A percentile compares a stretch with the other conserved stretches of the same genome.
Conservation (phyloP, 1,139 yeast genomes). For the Diutina mesorugosa region DNA sequence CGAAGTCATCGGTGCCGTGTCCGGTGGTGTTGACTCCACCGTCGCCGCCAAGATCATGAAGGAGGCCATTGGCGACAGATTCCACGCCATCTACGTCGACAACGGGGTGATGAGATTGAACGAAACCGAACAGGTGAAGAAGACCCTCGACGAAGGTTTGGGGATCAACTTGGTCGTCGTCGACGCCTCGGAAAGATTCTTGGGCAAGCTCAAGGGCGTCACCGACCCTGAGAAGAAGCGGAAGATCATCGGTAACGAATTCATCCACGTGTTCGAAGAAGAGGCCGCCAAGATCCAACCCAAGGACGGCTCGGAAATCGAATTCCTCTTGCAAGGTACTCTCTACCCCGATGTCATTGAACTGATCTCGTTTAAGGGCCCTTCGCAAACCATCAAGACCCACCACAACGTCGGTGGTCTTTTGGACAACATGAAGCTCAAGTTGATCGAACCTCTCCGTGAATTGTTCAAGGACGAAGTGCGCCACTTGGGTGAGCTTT, state of each 20-base stretch:
- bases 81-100: conserved; percentile 97
- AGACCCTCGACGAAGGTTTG: conserved; percentile 81
- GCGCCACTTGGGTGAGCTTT: conserved; percentile 84
- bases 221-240: conserved; percentile 99
- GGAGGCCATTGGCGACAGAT: conserved; percentile 96
- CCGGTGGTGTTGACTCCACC: conserved; percentile 99
- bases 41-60: conserved; percentile 98
- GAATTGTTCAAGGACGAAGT: conserved; percentile 98
- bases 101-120: conserved; percentile 95
- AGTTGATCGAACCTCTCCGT: conserved; percentile 95
- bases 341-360: conserved; percentile 97
- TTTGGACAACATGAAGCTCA: conserved; percentile 94
- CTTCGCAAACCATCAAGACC: conserved; percentile 97
- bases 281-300: conserved; percentile 92
- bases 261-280: conserved; percentile 92
- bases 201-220: conserved; percentile 77
- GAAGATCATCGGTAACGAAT: conserved; percentile 96
- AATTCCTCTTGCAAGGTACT: conserved; percentile 92
- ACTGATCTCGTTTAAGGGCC: conserved; percentile 97
- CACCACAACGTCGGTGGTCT: conserved; percentile 99
- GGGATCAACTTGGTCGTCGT: conserved; percentile 92
- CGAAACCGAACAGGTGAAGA: conserved; percentile 80
- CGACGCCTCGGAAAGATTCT: conserved; percentile 86
- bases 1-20: conserved; percentile 98
- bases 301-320: conserved; percentile 79